Base-by-base conservation (phyloP, 208 protist genomes). In the Trichomonas vaginalis region DNA sequence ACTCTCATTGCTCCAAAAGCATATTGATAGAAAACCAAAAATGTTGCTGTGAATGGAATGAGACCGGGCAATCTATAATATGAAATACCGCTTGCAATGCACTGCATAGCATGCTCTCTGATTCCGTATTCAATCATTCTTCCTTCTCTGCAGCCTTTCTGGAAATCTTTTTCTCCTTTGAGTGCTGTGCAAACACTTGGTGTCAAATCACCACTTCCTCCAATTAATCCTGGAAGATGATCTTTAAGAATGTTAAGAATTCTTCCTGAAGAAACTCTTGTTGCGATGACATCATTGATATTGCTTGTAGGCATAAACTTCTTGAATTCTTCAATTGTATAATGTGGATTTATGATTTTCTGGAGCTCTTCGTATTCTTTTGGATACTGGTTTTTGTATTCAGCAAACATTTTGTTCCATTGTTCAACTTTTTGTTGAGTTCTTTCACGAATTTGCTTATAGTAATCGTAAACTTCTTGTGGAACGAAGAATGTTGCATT, bases 71-170 rank as follows among this genome's bases (percentile, higher is more conserved):
- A 35, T 14, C 96, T 95, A 56, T 96, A 97, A 86, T 95, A 88
- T 39, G 49, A 6, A 62, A 99, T 96, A 96, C 99, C 99, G 97
- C 99, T 99, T 97, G 98, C 97, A 87, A 99, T 98, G 51, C 99
- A 98, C 80, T 96, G 97, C 99, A 99, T 99, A 56, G 97, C 98
- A 97, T 99, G 99, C 97, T 99, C 99, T 95, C 99, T 98, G 35
- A 99, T 98, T 96, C 99, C 99, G 97, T 99, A 99, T 96, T 98
- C 98, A 95, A 99, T 97, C 12, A 80, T 96, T 47, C 97, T 42
- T 21, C 96, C 96, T 3, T 39, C 62, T 47, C 95, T 92, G n/a
- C 61, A 95, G 10, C 95, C 87, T 3, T 1, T 1, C 48, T 96
- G 96, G 83, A 96, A 97, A 62, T 96, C 96, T 56, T 83, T 40